A percentile compares a stretch with the other conserved stretches of the same genome.
These are phyloP conservation scores for Eimeria maxima DNA, from an alignment of 169 alveolate genomes.

Conservation along the genomic window DNA sequence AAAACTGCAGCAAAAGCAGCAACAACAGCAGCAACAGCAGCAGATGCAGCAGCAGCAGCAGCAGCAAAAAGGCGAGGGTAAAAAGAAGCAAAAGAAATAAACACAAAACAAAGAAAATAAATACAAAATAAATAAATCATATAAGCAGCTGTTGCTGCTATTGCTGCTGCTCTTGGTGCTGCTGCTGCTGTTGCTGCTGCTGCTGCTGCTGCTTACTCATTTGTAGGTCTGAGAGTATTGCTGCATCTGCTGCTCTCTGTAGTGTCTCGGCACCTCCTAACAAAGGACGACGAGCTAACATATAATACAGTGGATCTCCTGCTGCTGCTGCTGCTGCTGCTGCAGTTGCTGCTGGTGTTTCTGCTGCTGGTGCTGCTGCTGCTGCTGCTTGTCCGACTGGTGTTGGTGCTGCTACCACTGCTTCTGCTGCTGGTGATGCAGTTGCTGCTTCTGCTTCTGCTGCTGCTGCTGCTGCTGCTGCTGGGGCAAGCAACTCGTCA, in stretches of 20 bases:
- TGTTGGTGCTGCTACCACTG: background rate
- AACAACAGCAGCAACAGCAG: background rate
- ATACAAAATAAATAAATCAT: background rate
- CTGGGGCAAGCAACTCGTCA: too few relatives aligned
- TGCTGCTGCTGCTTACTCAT: conserved; percentile 39
- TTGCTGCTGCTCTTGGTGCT: conserved; percentile 21
- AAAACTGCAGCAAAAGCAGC: background rate
- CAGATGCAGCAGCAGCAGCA: background rate
- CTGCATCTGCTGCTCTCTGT: background rate
- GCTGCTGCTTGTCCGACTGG: background rate
- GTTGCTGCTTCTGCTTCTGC: background rate
- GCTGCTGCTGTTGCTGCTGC: conserved; percentile 26
- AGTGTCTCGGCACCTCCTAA: conserved; percentile 22
- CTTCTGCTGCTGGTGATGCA: background rate
- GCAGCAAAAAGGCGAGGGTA: background rate
- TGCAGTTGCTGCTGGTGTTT: conserved; percentile 2
- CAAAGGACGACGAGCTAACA: conserved; percentile 6
- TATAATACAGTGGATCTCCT: background rate
- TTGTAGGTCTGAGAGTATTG: conserved; percentile 25
- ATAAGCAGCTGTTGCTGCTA: background rate
- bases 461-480: background rate
- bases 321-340: conserved; percentile 39
- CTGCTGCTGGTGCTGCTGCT: background rate
- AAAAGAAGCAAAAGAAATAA: background rate
- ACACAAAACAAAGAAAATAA: background rate